Evolutionary conservation across 495 filamentous ascomycete species (phyloP).

Genomic region (Penicillium dipodomyicola): DNA sequence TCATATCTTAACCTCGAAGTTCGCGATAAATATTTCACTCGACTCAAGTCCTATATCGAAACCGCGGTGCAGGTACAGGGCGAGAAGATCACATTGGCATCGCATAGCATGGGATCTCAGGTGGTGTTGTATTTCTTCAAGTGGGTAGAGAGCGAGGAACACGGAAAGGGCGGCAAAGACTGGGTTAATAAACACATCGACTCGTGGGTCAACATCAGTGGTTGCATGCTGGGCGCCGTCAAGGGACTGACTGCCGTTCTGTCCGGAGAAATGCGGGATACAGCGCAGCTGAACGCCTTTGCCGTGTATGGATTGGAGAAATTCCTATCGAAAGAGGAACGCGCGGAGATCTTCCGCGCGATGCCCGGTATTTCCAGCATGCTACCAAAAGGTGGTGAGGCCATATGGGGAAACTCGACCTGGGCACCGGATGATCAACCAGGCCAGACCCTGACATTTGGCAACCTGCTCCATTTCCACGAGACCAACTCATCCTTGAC

Average conservation of each 20-base stretch:
- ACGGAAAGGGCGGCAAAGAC: slow-evolving; percentile 75
- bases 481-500: slow-evolving; percentile 60
- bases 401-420: slow-evolving; percentile 86
- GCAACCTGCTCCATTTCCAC: slow-evolving; percentile 85
- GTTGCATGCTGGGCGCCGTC: slow-evolving; percentile 93
- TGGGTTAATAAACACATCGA: slow-evolving; percentile 93
- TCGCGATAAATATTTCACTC: slow-evolving; percentile 89
- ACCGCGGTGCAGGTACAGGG: slow-evolving; percentile 63
- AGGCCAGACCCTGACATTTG: slow-evolving; percentile 67
- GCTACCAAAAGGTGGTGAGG: slow-evolving; percentile 93
- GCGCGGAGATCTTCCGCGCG: slow-evolving; percentile 89
- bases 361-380: slow-evolving; percentile 97
- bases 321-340: slow-evolving; percentile 84
- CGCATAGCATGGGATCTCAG: slow-evolving; percentile 96
- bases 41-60: slow-evolving; percentile 87
- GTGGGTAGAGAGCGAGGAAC: slow-evolving; percentile 80
- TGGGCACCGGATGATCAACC: slow-evolving; percentile 88
- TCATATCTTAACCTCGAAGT: slow-evolving; percentile 84
- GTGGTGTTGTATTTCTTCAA: slow-evolving; percentile 97
- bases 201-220: slow-evolving; percentile 96
- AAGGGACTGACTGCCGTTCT: slow-evolving; percentile 90
- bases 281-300: slow-evolving; percentile 94
- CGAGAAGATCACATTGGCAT: slow-evolving; percentile 82
- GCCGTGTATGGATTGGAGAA: slow-evolving; percentile 97
- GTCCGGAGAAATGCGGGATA: slow-evolving; percentile 97